A percentile compares a stretch with the other conserved stretches of the same genome.
These are phyloP conservation scores for Quercus phellos DNA, from an alignment of 331 rosid species.

Conservation along the genomic window DNA sequence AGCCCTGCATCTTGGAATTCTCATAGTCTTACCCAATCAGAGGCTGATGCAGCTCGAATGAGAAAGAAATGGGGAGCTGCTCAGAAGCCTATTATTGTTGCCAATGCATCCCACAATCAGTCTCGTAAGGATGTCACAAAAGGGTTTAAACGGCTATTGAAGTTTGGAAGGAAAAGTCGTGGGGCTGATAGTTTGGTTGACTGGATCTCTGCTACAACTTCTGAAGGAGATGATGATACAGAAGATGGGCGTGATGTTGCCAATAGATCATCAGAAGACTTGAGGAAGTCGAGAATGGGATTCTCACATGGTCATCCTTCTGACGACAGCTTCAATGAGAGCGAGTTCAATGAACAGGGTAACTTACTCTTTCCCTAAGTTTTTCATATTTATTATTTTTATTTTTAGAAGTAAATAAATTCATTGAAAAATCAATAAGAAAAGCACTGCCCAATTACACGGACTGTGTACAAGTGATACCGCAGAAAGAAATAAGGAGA, in stretches of 20 bases:
- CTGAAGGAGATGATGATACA: constrained; percentile 96
- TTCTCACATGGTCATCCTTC: constrained; percentile 73
- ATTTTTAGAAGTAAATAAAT: no score
- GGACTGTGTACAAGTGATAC: no score
- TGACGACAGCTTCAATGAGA: constrained; percentile 81
- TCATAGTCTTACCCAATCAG: constrained; percentile 69
- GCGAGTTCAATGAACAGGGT: constrained; percentile 84
- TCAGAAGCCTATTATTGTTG: constrained; percentile 76
- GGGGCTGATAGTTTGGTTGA: constrained; percentile 81
- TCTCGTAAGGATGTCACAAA: constrained; percentile 87
- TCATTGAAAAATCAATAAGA: no score
- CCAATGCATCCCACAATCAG: constrained; percentile 73
- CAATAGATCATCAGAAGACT: constrained; percentile 81
- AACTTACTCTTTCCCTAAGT: constrained; percentile 23
- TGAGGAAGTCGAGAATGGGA: constrained; percentile 98
- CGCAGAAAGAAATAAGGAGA: no score
- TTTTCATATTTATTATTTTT: neutral
- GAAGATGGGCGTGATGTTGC: constrained; percentile 93
- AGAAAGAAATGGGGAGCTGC: constrained; percentile 99
- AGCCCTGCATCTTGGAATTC: constrained; percentile 97
- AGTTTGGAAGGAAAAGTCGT: constrained; percentile 92
- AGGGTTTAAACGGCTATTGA: constrained; percentile 86
- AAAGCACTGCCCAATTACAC: no score
- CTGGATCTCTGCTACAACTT: constrained; percentile 96
- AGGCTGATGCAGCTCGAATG: constrained; percentile 86